A percentile compares a stretch with the other conserved stretches of the same genome.
These are phyloP conservation scores for Cutaneotrichosporon cavernicola DNA, from an alignment of 1,284 basidiomycete genomes.

Conservation along the genomic window DNA sequence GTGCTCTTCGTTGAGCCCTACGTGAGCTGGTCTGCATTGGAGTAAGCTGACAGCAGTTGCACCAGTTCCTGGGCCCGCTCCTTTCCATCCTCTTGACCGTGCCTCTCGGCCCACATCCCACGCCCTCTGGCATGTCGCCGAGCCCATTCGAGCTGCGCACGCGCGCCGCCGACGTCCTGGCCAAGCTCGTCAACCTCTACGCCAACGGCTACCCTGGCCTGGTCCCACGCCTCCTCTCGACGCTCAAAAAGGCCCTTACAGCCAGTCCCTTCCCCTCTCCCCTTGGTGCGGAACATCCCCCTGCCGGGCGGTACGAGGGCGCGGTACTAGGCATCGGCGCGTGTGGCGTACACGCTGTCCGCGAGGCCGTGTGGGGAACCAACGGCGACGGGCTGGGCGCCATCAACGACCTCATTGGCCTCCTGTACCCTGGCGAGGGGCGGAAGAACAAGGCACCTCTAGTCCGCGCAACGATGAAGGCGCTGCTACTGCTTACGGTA, in stretches of 20 bases:
- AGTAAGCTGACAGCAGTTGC: slow-evolving; percentile 64
- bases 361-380: slow-evolving; percentile 62
- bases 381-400: slow-evolving; percentile 32
- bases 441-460: slow-evolving; percentile 37
- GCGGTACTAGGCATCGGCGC: slow-evolving; percentile 79
- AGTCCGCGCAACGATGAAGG: slow-evolving; percentile 35
- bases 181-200: slow-evolving; percentile 62
- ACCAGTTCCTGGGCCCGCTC: slow-evolving; percentile 91
- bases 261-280: slow-evolving; percentile 47
- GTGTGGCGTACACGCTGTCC: slow-evolving; percentile 76
- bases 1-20: slow-evolving; percentile 96
- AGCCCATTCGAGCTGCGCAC: slow-evolving; percentile 62
- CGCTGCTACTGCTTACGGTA: slow-evolving; percentile 22
- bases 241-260: slow-evolving; percentile 75
- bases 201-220: slow-evolving; percentile 57
- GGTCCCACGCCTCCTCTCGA: slow-evolving; percentile 71
- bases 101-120: slow-evolving; percentile 59
- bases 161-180: slow-evolving; percentile 75
- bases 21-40: slow-evolving; percentile 53
- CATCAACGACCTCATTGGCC: slow-evolving; percentile 37
- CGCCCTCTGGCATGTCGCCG: slow-evolving; percentile 33
- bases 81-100: slow-evolving; percentile 87
- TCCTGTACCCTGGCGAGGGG: slow-evolving; percentile 37
- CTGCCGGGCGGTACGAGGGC: slow-evolving; percentile 73
- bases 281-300: slow-evolving; percentile 38